Base-by-base conservation (phyloP, 257 asterid species). In the Marsdenia floribunda region DNA sequence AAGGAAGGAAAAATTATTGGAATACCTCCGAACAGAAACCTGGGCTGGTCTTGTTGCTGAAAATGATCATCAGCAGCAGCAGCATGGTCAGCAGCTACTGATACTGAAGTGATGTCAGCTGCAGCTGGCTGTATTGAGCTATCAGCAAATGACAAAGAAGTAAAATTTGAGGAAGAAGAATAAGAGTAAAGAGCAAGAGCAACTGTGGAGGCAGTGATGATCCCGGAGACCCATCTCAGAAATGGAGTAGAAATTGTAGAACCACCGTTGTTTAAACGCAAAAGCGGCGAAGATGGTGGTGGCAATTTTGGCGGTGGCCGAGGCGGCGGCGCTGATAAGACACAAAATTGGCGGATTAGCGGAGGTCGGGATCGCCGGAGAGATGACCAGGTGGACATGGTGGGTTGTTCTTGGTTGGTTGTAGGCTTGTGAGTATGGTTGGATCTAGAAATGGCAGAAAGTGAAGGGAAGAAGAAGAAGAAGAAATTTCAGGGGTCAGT, bases 181-280 rank as follows among this genome's bases (percentile, higher is more conserved):
- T 29, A 68, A 5, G 80, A 83, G 83, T 76, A 78, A 22, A 84
- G 75, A 49, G 89, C 82, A 40, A 84, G 77, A 71, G 88, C 88
- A 55, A 85, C 70, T 73, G 87, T 65, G 49, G 92, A 91, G 84
- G 77, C 77, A 69, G 89, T 74, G 61, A 87, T 29, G 68, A 91
- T 75, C 40, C 91, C 95, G 46, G 95, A 78, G 75, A 88, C 78
- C 89, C 89, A 85, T 80, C 87, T 80, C 42, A 82, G 68, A 71
- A 85, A 44, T 61, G 77, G 21, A n/a, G 76, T 71, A 2, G 54
- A 35, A 68, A 66, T 49, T 73, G 58, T 19, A 76, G 52, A 35
- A 69, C 81, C 50, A 37, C 5, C n/a, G 71, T 29, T 14, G n/a
- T 61, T 66, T 38, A 37, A 40, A 38, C 29, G 16, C 40, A 54